phyloP scores from a whole-genome alignment of 257 asterid species.

The Penstemon barbatus region DNA sequence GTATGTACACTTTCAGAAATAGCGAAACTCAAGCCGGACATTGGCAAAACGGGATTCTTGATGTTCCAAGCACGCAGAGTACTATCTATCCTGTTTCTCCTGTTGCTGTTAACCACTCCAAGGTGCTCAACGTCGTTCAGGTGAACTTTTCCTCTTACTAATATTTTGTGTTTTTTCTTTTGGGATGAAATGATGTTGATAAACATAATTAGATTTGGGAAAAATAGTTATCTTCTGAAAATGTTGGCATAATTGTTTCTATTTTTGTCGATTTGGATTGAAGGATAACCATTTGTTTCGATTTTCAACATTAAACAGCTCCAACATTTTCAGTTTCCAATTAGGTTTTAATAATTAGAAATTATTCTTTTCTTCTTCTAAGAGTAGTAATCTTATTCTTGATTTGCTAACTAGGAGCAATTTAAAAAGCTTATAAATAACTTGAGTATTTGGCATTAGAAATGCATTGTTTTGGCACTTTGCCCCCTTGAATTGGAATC shows the following conservation, averaged over 20 bases:
- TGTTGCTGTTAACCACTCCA: conserved; percentile 83
- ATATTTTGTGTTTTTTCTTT: background rate
- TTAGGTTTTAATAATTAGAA: too few species aligned
- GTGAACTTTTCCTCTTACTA: conserved; percentile 36
- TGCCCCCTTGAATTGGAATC: too few species aligned
- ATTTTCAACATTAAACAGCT: too few species aligned
- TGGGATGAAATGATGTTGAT: background rate
- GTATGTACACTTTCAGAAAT: conserved; percentile 80
- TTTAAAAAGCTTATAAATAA: too few species aligned
- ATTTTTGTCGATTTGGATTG: background rate
- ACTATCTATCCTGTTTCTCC: conserved; percentile 65
- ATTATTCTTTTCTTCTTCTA: too few species aligned
- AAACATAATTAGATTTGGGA: background rate
- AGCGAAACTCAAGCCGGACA: conserved; percentile 89
- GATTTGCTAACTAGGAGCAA: too few species aligned
- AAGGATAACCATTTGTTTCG: too few species aligned
- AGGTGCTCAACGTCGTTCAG: conserved; percentile 82
- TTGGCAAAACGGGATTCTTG: conserved; percentile 88
- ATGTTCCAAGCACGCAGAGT: conserved; percentile 81
- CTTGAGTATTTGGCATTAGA: too few species aligned
- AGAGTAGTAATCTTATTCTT: too few species aligned
- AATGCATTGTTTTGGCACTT: too few species aligned
- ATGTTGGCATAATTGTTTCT: background rate
- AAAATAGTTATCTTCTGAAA: background rate
- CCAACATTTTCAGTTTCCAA: too few species aligned